Percentiles rank a stretch among this genome's conserved stretches.
These are phyloP conservation scores for Epicoccum nigrum DNA, from an alignment of 2,329 filamentous ascomycete genomes.

Conservation along the genomic window DNA sequence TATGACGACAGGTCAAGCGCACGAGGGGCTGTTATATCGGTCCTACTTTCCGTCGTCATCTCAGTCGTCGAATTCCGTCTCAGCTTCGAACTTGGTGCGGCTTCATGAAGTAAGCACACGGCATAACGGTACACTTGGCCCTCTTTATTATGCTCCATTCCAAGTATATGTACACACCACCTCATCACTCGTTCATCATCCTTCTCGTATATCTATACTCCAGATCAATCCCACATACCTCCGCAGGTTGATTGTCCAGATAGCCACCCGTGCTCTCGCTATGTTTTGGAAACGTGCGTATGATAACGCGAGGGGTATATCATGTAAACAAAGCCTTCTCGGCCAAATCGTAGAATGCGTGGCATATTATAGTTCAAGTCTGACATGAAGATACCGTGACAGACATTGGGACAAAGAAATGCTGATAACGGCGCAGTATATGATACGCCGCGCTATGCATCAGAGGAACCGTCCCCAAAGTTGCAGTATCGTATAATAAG, in stretches of 20 bases:
- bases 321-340: not conserved
- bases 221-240: slow-evolving; percentile 3
- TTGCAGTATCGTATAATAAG: not conserved
- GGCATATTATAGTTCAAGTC: not conserved
- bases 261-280: slow-evolving; percentile 6
- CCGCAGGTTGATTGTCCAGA: not conserved
- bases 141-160: not conserved
- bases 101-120: too few relatives aligned
- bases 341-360: not conserved
- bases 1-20: too few relatives aligned
- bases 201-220: slow-evolving; percentile 11
- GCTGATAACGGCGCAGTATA: not conserved
- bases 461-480: slow-evolving; percentile 1
- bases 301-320: slow-evolving; percentile 12
- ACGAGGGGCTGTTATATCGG: too few relatives aligned
- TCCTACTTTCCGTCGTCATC: too few relatives aligned
- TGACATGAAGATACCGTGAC: not conserved
- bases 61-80: too few relatives aligned
- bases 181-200: slow-evolving; percentile 13
- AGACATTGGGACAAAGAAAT: not conserved
- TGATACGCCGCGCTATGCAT: slow-evolving; percentile 16
- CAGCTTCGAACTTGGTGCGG: too few relatives aligned
- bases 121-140: too few relatives aligned
- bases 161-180: slow-evolving; percentile 1
- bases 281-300: slow-evolving; percentile 9